phyloP scores from a whole-genome alignment of 352 stramenopile genomes.

The Pythium sukuiense region DNA sequence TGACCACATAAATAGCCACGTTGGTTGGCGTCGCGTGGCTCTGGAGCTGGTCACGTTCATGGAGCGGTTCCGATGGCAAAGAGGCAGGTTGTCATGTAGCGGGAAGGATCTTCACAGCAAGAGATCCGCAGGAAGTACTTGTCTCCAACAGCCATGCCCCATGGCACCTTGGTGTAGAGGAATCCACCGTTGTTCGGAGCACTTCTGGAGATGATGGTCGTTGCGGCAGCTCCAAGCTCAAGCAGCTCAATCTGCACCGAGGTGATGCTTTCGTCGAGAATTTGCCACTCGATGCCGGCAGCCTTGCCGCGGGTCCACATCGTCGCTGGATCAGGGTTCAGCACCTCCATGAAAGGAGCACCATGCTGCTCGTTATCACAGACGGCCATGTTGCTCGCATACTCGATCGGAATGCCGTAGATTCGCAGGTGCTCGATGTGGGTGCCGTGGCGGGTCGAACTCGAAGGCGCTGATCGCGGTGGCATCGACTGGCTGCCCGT shows the following conservation, averaged over 20 bases:
- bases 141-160: conserved; percentile 74
- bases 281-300: conserved; percentile 72
- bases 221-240: conserved; percentile 59
- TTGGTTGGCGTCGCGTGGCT: background rate
- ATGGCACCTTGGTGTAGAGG: conserved; percentile 75
- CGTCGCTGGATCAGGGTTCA: conserved; percentile 39
- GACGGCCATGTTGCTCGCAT: conserved; percentile 25
- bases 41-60: conserved; percentile 13
- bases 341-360: conserved; percentile 38
- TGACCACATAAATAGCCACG: background rate
- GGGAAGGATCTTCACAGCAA: conserved; percentile 34
- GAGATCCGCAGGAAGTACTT: conserved; percentile 81
- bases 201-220: conserved; percentile 57
- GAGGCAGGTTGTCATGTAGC: conserved; percentile 62
- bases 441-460: conserved; percentile 32
- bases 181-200: conserved; percentile 75
- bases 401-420: conserved; percentile 34
- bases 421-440: conserved; percentile 55
- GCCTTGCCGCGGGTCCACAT: conserved; percentile 77
- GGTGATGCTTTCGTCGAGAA: conserved; percentile 50
- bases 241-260: conserved; percentile 69
- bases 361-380: conserved; percentile 30
- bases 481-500: conserved; percentile 24
- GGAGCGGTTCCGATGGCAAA: conserved; percentile 70
- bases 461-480: conserved; percentile 17